These are phyloP conservation scores for Xylaria arbuscula DNA, from an alignment of 2,329 filamentous ascomycete species.

Conservation along the genomic window DNA sequence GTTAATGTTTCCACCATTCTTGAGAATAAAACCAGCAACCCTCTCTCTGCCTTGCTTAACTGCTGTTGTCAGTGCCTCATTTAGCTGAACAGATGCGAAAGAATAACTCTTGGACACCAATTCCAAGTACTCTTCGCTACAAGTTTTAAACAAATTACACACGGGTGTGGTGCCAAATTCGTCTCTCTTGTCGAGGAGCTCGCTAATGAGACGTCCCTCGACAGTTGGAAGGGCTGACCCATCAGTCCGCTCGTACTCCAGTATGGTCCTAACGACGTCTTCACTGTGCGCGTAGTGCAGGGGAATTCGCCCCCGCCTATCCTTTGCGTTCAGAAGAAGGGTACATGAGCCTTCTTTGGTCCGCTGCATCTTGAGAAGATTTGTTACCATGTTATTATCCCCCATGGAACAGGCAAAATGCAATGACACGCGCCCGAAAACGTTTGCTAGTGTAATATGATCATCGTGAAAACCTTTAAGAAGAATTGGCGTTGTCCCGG, in stretches of 20 bases:
- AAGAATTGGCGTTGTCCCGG: neutral
- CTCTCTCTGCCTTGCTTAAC: neutral
- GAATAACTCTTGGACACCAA: neutral
- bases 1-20: neutral
- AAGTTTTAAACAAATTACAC: neutral
- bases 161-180: neutral
- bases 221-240: neutral
- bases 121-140: neutral
- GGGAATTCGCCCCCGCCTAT: neutral
- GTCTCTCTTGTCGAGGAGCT: neutral
- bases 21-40: neutral
- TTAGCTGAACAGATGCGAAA: neutral
- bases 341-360: neutral
- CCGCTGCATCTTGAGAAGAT: slow-evolving; percentile 5
- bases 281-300: slow-evolving; percentile 3
- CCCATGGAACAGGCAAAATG: neutral
- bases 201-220: neutral
- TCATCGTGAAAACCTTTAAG: neutral
- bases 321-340: neutral
- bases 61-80: neutral
- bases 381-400: neutral
- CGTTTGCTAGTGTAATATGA: slow-evolving; percentile 5
- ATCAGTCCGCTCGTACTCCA: neutral
- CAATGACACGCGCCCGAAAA: neutral
- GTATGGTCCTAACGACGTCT: neutral